These are phyloP conservation scores for Termitomyces sp. DNA, from an alignment of 768 basidiomycete genomes.

Conservation along the genomic window DNA sequence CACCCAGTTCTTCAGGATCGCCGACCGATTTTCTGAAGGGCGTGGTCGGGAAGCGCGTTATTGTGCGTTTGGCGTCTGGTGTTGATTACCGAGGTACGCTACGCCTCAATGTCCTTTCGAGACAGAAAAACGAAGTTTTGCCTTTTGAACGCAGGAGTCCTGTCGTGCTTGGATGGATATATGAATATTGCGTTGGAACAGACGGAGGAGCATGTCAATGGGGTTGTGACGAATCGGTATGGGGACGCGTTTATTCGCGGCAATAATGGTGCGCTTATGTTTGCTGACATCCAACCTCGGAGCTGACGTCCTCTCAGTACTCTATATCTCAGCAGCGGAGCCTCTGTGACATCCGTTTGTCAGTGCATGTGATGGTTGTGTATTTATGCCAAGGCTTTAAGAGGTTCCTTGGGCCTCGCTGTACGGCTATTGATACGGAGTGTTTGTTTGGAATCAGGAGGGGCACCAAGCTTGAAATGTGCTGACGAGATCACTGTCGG, in stretches of 20 bases:
- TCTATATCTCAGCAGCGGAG: background rate
- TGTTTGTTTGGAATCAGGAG: background rate
- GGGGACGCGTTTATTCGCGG: slow-evolving; percentile 96
- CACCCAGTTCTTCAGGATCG: slow-evolving; percentile 57
- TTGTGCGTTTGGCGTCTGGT: slow-evolving; percentile 86
- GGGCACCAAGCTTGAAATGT: background rate
- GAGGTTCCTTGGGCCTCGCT: background rate
- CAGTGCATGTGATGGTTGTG: background rate
- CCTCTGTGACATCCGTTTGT: background rate
- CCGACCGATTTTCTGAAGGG: slow-evolving; percentile 93
- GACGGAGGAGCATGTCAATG: slow-evolving; percentile 93
- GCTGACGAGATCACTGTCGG: background rate
- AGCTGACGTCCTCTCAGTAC: background rate
- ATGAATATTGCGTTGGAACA: slow-evolving; percentile 99
- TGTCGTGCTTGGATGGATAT: slow-evolving; percentile 96
- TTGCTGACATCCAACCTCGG: too few relatives aligned
- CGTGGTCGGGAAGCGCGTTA: slow-evolving; percentile 93
- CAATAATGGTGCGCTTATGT: slow-evolving; percentile 66
- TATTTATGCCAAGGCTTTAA: background rate
- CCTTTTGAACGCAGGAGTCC: slow-evolving; percentile 50
- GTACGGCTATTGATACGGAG: background rate
- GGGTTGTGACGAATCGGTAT: slow-evolving; percentile 80
- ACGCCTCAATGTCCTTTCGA: background rate
- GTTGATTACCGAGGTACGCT: slow-evolving; percentile 86
- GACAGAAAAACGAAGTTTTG: background rate